Percentiles rank a stretch among this genome's conserved stretches.
phyloP scores from a whole-genome alignment of 176 grass and related monocot genomes.

The Hordeum marinum region DNA sequence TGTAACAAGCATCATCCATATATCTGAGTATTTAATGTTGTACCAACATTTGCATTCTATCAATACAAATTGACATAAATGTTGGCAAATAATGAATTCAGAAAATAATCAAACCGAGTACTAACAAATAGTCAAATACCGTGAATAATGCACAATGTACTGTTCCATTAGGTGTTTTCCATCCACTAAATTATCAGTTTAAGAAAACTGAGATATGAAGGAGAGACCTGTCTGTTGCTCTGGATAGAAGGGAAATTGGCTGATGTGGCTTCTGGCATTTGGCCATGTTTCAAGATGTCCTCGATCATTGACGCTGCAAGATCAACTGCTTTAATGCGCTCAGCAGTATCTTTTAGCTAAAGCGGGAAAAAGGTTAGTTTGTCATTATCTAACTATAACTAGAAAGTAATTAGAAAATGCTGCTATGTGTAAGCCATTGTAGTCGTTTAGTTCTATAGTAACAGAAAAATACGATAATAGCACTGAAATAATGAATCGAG shows the following conservation, averaged over 20 bases:
- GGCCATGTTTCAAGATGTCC: conserved; percentile 80
- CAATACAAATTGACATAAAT: background rate
- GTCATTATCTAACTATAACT: conserved; percentile 13
- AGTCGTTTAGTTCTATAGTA: background rate
- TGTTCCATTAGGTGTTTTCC: background rate
- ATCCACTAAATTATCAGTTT: background rate
- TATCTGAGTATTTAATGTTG: background rate
- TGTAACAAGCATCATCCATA: background rate
- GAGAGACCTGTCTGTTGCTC: conserved; percentile 41
- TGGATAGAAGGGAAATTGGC: conserved; percentile 17
- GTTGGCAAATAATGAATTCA: background rate
- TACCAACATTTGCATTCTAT: background rate
- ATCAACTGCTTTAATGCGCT: conserved; percentile 93
- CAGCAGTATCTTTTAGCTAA: conserved; percentile 80
- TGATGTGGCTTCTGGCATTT: conserved; percentile 26
- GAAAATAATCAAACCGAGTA: background rate
- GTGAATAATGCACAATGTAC: background rate
- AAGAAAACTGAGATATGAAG: conserved; percentile 4
- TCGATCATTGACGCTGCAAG: conserved; percentile 75
- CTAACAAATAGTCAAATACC: background rate
- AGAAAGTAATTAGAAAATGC: background rate
- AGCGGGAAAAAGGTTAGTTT: background rate
- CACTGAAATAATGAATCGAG: background rate
- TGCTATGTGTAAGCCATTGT: background rate
- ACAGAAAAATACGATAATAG: background rate